Percentiles rank a stretch among this genome's conserved stretches.
These are phyloP conservation scores for Logfia minima DNA, from an alignment of 129 eudicot genomes.

Conservation along the genomic window DNA sequence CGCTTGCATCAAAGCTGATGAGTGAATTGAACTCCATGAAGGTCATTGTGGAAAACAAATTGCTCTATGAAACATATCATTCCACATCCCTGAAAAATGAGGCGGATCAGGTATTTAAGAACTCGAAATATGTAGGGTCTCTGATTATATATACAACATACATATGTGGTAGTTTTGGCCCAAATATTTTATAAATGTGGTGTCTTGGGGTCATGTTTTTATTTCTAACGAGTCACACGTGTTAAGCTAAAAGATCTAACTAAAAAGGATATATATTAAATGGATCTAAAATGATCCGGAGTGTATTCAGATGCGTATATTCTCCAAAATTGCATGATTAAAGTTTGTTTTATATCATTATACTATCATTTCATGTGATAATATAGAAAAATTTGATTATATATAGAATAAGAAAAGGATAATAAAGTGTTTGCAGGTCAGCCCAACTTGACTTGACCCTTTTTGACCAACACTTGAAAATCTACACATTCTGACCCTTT, in stretches of 20 bases:
- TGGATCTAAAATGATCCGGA: neutral
- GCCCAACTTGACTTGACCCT: neutral
- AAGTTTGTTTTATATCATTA: neutral
- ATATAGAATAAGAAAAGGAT: neutral
- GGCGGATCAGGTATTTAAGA: conserved; percentile 67
- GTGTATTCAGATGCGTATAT: neutral
- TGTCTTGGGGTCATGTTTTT: neutral
- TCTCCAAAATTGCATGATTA: neutral
- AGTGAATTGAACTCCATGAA: conserved; percentile 79
- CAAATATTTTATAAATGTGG: neutral
- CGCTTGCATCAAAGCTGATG: conserved; percentile 71
- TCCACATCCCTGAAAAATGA: conserved; percentile 55
- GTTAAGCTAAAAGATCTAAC: neutral
- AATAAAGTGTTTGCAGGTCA: neutral
- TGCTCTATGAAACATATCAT: conserved; percentile 62
- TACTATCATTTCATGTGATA: neutral
- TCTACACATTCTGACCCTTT: neutral
- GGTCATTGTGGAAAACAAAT: conserved; percentile 57
- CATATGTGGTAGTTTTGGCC: neutral
- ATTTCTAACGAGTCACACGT: neutral
- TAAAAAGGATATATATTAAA: neutral
- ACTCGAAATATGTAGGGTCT: neutral
- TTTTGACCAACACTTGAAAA: neutral
- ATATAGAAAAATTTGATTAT: neutral
- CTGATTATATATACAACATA: neutral